Conservation (phyloP, 2,329 filamentous ascomycete genomes). For the Ceratocystis variospora region DNA sequence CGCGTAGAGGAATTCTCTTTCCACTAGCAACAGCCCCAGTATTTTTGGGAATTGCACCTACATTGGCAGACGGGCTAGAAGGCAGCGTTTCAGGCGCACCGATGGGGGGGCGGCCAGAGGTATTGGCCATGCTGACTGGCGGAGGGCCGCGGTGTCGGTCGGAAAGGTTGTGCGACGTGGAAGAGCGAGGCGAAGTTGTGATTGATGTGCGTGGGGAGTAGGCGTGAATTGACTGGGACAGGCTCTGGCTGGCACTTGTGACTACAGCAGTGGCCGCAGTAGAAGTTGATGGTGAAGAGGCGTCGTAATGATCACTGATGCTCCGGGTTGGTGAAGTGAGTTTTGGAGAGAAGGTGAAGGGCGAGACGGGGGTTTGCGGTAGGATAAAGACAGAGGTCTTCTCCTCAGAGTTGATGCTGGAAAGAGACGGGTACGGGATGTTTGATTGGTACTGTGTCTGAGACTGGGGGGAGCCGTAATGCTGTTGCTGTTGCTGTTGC, state of each 20-base stretch:
- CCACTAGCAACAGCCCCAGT: background rate
- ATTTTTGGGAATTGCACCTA: background rate
- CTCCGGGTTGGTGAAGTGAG: conserved; percentile 1
- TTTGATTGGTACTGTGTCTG: background rate
- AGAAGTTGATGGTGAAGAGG: background rate
- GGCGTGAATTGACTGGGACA: background rate
- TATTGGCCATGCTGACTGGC: conserved; percentile 2
- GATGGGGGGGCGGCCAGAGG: background rate
- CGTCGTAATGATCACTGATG: background rate
- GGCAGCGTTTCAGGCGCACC: conserved; percentile 4
- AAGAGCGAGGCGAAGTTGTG: background rate
- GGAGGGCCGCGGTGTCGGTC: background rate
- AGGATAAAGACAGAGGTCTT: conserved; percentile 28
- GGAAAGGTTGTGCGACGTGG: background rate
- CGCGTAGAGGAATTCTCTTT: background rate
- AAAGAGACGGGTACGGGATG: background rate
- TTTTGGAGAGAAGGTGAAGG: conserved; percentile 32
- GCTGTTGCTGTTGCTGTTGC: background rate
- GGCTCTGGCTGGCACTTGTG: background rate
- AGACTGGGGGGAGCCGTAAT: background rate
- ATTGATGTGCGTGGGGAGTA: background rate
- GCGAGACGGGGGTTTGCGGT: conserved; percentile 33
- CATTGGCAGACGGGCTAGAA: background rate
- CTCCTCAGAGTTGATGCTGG: conserved; percentile 23
- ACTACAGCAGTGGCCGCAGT: background rate